Conservation (phyloP, 768 basidiomycete species). For the Leccinum pellstonianum region DNA sequence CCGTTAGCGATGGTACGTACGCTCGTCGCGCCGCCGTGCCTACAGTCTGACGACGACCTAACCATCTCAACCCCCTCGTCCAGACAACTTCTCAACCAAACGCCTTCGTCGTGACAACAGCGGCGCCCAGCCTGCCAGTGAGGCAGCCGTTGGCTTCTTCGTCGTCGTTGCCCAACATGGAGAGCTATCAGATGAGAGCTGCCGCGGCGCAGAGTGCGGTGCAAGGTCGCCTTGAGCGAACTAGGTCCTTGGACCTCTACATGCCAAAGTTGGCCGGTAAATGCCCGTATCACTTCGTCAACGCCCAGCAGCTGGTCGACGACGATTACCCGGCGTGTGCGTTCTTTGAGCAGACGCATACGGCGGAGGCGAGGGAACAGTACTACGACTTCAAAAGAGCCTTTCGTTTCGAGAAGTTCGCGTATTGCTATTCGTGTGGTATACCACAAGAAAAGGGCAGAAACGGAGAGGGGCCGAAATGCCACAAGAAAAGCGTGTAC, state of each 20-base stretch:
- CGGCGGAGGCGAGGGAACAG: too few relatives aligned
- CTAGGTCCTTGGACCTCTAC: background rate
- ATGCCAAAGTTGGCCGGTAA: constrained; percentile 2
- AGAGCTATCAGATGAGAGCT: background rate
- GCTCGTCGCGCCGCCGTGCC: too few relatives aligned
- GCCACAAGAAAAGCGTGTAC: background rate
- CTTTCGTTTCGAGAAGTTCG: background rate
- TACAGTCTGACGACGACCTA: too few relatives aligned
- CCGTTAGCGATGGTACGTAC: too few relatives aligned
- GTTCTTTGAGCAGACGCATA: background rate
- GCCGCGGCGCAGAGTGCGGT: background rate
- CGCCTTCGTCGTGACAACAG: too few relatives aligned
- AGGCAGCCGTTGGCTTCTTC: too few relatives aligned
- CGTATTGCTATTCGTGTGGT: constrained; percentile 1
- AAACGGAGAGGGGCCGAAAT: background rate
- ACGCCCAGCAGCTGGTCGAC: background rate
- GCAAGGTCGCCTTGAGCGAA: background rate
- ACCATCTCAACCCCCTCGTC: too few relatives aligned
- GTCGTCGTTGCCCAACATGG: background rate
- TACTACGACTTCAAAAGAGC: background rate
- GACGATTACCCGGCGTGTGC: background rate
- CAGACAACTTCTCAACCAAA: too few relatives aligned
- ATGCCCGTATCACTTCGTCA: constrained; percentile 11
- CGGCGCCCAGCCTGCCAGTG: too few relatives aligned
- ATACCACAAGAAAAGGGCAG: background rate